Conservation (phyloP, 2,329 filamentous ascomycete species). For the Trichoderma cornu-damae region DNA sequence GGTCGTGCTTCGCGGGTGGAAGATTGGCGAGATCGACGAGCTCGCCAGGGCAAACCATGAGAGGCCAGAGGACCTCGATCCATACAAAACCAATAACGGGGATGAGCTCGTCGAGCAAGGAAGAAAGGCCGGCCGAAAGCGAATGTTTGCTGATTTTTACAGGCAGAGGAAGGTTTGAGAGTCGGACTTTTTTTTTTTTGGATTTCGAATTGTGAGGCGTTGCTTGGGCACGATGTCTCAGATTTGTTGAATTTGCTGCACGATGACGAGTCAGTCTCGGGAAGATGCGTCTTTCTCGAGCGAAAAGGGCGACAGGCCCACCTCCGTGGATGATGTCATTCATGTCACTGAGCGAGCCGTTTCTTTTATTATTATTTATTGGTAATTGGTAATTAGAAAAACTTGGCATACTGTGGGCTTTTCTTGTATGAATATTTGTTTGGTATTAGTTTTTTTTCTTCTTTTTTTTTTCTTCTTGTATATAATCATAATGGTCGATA, state of each 20-base stretch:
- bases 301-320: background rate
- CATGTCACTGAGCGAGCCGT: background rate
- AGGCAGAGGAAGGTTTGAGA: constrained; percentile 28
- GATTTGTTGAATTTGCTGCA: background rate
- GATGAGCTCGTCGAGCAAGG: constrained; percentile 30
- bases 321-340: background rate
- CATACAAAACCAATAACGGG: constrained; percentile 30
- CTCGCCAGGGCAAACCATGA: constrained; percentile 31
- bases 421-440: background rate
- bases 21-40: constrained; percentile 34
- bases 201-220: background rate
- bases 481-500: too few relatives aligned
- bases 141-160: constrained; percentile 32
- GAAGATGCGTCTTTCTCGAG: background rate
- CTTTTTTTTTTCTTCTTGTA: too few relatives aligned
- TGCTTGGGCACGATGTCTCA: background rate
- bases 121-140: constrained; percentile 29
- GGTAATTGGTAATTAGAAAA: too few relatives aligned
- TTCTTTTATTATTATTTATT: too few relatives aligned
- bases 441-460: too few relatives aligned
- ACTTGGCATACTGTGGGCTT: background rate
- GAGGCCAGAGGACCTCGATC: constrained; percentile 28
- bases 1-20: constrained; percentile 36
- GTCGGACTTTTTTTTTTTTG: too few relatives aligned
- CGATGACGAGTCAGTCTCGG: background rate